Base-by-base conservation (phyloP, 2,329 filamentous ascomycete genomes). In the Clonostachys chloroleuca region DNA sequence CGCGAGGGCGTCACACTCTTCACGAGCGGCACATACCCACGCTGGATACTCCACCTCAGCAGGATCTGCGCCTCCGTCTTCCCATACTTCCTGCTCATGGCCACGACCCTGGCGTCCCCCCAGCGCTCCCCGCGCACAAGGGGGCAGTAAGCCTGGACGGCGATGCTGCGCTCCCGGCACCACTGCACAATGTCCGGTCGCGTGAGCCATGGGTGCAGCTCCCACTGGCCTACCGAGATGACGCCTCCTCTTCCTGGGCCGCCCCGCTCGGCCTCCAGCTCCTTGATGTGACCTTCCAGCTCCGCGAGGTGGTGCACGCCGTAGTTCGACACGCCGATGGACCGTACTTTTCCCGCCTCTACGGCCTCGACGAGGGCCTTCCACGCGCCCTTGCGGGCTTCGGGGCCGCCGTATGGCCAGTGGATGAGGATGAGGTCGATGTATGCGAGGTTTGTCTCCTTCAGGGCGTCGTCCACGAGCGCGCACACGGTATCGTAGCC, bases 131-230 rank as follows among this genome's bases (percentile, higher is more conserved):
- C 91, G 41, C 77, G 71, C 2, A 83, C 78, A 40, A 85, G 69
- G 12, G 82, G 81, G 40, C 72, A 75, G 60, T 84, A 86, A 0
- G 81, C 81, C 66, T 90, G 75, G 13, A 87, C 63, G 34, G 81
- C 76, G 17, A 88, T 70, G 50, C 75, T 74, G 16, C 81, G 74
- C 63, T 84, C 74, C 52, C 74, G 65, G 56, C 87, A 87, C 90
- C 91, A 96, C 42, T 80, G 71, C 9, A 84, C 83, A 51, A 96
- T 89, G 59, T 96, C 90, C 18, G 75, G 70, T n/a, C 91, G 77
- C 9, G 83, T 76, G 40, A 91, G 81, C 91, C 90, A 96, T 1
- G 92, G 92, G 66, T 96, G 92, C 12, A 96, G 70, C 68, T 96
- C 92, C 67, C 87, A 90, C 67, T 96, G 92, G 39, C 89, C 91